These are phyloP conservation scores for Cornus kousa DNA, from an alignment of 148 eudicot species.

Conservation along the genomic window DNA sequence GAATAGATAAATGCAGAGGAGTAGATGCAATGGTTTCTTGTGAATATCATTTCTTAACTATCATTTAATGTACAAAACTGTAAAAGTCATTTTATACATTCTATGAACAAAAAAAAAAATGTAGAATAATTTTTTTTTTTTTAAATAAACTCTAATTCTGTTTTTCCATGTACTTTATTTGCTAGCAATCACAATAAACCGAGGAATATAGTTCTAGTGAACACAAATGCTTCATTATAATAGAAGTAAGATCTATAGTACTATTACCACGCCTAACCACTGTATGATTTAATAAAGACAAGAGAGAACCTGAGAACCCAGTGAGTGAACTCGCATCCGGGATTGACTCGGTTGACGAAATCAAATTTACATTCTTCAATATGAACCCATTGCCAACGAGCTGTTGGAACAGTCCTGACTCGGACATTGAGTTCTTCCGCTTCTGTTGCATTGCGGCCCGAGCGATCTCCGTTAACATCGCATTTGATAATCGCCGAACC, in stretches of 20 bases:
- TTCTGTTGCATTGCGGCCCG: constrained; percentile 43
- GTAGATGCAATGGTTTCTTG: too few species aligned
- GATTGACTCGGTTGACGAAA: constrained; percentile 37
- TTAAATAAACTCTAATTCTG: not conserved
- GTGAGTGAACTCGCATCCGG: constrained; percentile 49
- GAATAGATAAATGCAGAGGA: too few species aligned
- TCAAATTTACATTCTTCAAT: constrained; percentile 43
- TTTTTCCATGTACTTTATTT: not conserved
- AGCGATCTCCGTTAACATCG: constrained; percentile 61
- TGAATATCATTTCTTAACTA: too few species aligned
- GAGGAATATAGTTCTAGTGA: constrained; percentile 41
- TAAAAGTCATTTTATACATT: not conserved
- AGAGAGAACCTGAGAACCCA: constrained; percentile 15
- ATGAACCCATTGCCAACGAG: constrained; percentile 50
- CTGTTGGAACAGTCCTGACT: constrained; percentile 57
- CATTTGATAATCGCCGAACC: constrained; percentile 49
- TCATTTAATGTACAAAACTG: too few species aligned
- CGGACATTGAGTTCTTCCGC: constrained; percentile 52
- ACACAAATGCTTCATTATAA: constrained; percentile 46
- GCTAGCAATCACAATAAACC: constrained; percentile 60
- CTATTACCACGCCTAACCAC: constrained; percentile 42
- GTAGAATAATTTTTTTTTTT: not conserved
- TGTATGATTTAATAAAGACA: constrained; percentile 11
- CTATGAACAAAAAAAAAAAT: not conserved
- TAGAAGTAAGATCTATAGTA: constrained; percentile 35